Base-by-base conservation (phyloP, 2,329 filamentous ascomycete species). In the Xylariales sp. region DNA sequence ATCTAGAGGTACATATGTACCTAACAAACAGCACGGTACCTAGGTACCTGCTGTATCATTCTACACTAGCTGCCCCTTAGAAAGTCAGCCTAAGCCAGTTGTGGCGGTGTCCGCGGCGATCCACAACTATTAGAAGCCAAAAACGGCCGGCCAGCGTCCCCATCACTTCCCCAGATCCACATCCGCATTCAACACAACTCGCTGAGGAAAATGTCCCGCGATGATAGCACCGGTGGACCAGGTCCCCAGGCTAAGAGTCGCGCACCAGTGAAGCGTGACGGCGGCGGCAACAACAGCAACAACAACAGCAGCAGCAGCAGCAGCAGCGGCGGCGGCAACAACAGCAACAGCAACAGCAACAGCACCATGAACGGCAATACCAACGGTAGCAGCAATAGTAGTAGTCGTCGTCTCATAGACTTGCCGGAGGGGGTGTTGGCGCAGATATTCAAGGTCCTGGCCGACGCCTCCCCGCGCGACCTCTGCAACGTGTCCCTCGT, bases 401-500 rank as follows among this genome's bases (percentile, higher is more conserved):
- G 46, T 16, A 28, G 46, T 36, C 30, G 71, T 49, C 67, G 69
- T 18, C 67, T 79, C 5, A 71, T 72, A n/a, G 58, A 61, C 57
- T 73, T 84, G 18, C 81, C 83, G 0, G 80, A 83, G 60, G 76
- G 76, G 65, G 69, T 85, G 52, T 74, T 85, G 10, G 74, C 79
- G 12, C 76, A 76, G 48, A 81, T 85, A 69, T 80, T 85, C 71
- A 74, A 80, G 65, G 65, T 67, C 9, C 71, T 83, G 1, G 76
- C 74, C 12, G 67, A 59, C 12, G 49, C 67, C 23, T 78, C 79
- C 14, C 78, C 79, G 60, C 78, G 75, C 70, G 82, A 83, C 71
- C 78, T 85, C 39, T 82, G 80, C 77, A 79, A 72, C 70, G 76
- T 84, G 23, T 84, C 82, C 46, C 78, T 80, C 10, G 76, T 84